phyloP scores from a whole-genome alignment of 495 filamentous ascomycete species.

The Hypoxylon perforatum region DNA sequence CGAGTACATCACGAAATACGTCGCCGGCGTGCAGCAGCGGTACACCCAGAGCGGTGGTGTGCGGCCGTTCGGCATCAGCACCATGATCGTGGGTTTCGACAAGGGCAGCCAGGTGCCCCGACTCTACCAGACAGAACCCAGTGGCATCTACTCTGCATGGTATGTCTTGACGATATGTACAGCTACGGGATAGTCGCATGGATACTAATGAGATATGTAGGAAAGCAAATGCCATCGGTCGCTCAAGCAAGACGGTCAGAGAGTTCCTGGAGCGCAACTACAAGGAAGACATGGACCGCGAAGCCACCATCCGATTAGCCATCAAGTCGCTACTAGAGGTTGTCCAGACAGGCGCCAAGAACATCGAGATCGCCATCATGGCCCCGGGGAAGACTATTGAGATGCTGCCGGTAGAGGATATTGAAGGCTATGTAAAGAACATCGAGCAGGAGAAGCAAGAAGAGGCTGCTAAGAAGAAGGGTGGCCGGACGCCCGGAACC shows the following conservation, averaged over 20 bases:
- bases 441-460: conserved; percentile 99
- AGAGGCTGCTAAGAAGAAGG: conserved; percentile 97
- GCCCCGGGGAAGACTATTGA: conserved; percentile 90
- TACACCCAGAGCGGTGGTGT: conserved; percentile 99
- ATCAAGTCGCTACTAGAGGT: conserved; percentile 98
- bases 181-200: neutral
- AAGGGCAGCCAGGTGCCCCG: conserved; percentile 85
- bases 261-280: conserved; percentile 99
- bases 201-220: conserved; percentile 56
- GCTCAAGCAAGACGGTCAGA: conserved; percentile 97
- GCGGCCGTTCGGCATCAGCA: conserved; percentile 96
- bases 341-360: conserved; percentile 98
- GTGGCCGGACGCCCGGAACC: conserved; percentile 77
- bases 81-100: conserved; percentile 96
- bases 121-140: conserved; percentile 97
- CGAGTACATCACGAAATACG: conserved; percentile 99
- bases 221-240: conserved; percentile 99
- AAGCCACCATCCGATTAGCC: conserved; percentile 95
- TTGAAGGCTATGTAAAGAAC: conserved; percentile 95
- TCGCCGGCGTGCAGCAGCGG: conserved; percentile 95
- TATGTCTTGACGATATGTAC: conserved; percentile 53
- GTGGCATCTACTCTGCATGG: conserved; percentile 98
- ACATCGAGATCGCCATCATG: conserved; percentile 99
- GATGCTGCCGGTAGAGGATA: conserved; percentile 94
- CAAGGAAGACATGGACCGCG: conserved; percentile 94